Evolutionary conservation across 2,329 filamentous ascomycete species (phyloP).

Genomic region (Phialocephala subalpina): DNA sequence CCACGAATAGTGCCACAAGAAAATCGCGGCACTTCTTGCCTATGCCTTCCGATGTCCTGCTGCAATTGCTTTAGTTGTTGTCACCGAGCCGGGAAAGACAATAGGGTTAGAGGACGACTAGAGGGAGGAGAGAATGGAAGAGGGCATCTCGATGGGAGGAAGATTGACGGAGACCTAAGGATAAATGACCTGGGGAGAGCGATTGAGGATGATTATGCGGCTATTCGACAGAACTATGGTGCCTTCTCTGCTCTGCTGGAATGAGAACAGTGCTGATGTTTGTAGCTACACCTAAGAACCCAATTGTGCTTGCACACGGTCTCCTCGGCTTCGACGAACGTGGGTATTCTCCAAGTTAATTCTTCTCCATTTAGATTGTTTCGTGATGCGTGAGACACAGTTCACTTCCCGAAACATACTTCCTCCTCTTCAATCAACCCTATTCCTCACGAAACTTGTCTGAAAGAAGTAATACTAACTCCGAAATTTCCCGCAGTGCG

Average conservation of each 20-base stretch:
- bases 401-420: no score
- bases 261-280: slow-evolving; percentile 14
- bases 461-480: no score
- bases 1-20: slow-evolving; percentile 27
- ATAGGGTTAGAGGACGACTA: neutral
- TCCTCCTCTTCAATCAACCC: no score
- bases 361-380: no score
- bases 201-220: slow-evolving; percentile 69
- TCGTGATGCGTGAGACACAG: no score
- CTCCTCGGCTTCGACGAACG: slow-evolving; percentile 69
- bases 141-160: neutral
- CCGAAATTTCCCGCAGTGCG: no score
- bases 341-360: no score
- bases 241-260: neutral
- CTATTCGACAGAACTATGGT: slow-evolving; percentile 65
- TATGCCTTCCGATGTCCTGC: slow-evolving; percentile 23
- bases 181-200: slow-evolving; percentile 58
- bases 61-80: slow-evolving; percentile 15
- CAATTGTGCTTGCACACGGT: slow-evolving; percentile 71
- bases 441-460: no score
- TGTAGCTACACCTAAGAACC: slow-evolving; percentile 62
- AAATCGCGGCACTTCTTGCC: slow-evolving; percentile 6
- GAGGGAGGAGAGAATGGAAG: no score
- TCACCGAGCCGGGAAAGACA: slow-evolving; percentile 1
- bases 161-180: slow-evolving; percentile 51